Evolutionary conservation across 2,329 filamentous ascomycete genomes (phyloP), one percentile per base, ranked within the genome.

Genomic region (Endoconidiophora laricicola): DNA sequence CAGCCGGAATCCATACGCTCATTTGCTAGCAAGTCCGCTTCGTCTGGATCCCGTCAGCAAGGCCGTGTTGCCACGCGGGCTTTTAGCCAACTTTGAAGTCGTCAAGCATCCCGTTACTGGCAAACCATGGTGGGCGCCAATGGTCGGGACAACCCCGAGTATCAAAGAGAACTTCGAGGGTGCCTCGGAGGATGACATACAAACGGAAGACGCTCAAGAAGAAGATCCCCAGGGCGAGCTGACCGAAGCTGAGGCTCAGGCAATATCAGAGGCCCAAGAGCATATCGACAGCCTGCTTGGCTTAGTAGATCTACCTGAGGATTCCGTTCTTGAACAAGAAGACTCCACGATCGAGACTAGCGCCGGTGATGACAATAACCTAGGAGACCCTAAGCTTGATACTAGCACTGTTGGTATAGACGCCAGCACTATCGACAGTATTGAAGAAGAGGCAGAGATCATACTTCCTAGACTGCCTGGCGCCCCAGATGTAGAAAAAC

Each of bases 1-100:
- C 1, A 66, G 65, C 26, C 68, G 69, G 37, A 87, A 83, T 55
- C 69, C 79, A 2, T 86, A 75, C 56, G 82, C 81, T 2, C 70
- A 70, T 42, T 74, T 78, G 5, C 70, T 87, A 20, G 73, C 74
- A 26, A 73, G 73, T 0, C 75, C 78, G 0, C 51, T 80, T 20
- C 76, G 83, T 49, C 57, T 60, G 51, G 84, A 80, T 57, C 58
- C 62, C 20, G 59, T 72, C 29, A 77, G 78, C 1, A 54, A 57
- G 0, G 59, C 61, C 0, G 58, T 59, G 1, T 61, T 85, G 5
- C 83, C 83, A 1, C 62, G 61, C 12, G 77, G 72, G 57, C 81
- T 86, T 59, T 64, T 85, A 3, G 73, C 82, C 49, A 67, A 74
- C 29, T 78, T 86, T 53, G 69, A 71, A 24, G 58, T 78, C 2